phyloP scores from a whole-genome alignment of 129 eudicot species.

The Heracleum sosnowskyi region DNA sequence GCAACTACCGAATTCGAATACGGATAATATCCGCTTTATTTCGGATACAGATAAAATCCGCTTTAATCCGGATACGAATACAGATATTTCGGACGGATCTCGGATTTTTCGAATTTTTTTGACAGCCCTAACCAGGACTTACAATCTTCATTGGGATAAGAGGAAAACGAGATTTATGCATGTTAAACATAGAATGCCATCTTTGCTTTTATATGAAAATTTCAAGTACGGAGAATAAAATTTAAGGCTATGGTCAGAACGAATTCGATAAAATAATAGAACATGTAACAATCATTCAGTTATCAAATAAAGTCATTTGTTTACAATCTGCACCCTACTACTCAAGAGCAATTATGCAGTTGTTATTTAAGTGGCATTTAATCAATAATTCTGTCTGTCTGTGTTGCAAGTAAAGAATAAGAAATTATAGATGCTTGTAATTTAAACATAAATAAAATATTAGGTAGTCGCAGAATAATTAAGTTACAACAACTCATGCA shows the following conservation, averaged over 20 bases:
- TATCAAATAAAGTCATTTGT: not conserved
- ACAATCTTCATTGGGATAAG: too few relatives aligned
- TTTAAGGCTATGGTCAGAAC: not conserved
- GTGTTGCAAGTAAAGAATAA: constrained; percentile 21
- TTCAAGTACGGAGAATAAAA: not conserved
- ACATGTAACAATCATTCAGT: not conserved
- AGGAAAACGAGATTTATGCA: not conserved
- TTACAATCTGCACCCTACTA: not conserved
- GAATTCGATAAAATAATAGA: not conserved
- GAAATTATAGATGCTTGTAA: constrained; percentile 43
- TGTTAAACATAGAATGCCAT: too few relatives aligned
- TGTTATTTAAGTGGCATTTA: constrained; percentile 16
- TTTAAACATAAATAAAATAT: constrained; percentile 13
- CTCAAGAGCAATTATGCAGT: constrained; percentile 6
- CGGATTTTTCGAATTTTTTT: too few relatives aligned
- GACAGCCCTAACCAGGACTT: too few relatives aligned
- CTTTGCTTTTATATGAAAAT: too few relatives aligned
- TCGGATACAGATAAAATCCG: too few relatives aligned
- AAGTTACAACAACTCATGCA: constrained; percentile 25
- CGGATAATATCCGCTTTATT: too few relatives aligned
- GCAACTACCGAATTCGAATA: too few relatives aligned
- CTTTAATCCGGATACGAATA: too few relatives aligned
- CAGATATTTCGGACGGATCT: too few relatives aligned
- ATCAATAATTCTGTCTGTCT: constrained; percentile 6
- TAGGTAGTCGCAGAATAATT: constrained; percentile 1